phyloP scores from a whole-genome alignment of 2,329 filamentous ascomycete species.

The Colletotrichum siamense region DNA sequence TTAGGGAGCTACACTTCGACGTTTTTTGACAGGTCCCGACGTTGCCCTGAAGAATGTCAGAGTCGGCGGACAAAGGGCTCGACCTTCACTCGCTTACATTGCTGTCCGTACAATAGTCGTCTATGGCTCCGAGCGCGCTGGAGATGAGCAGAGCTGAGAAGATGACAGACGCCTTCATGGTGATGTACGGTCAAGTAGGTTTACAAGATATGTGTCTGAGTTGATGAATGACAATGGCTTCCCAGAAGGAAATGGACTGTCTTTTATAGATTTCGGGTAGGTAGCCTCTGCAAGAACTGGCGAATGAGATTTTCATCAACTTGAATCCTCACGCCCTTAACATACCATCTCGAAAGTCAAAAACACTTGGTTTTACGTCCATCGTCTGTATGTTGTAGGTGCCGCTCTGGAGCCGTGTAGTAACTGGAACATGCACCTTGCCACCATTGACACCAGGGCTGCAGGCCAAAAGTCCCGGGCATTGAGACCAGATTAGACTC shows the following conservation, averaged over 20 bases:
- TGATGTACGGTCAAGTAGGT: not conserved
- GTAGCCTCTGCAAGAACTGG: not conserved
- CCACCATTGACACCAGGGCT: not conserved
- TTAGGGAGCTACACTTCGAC: conserved; percentile 5
- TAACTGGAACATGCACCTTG: not conserved
- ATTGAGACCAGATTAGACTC: not conserved
- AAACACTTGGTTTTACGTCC: not conserved
- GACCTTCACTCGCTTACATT: not conserved
- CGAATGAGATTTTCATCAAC: accelerated
- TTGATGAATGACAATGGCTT: not conserved
- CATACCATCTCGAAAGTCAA: not conserved
- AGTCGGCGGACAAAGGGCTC: not conserved
- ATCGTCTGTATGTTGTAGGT: not conserved
- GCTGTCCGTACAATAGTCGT: conserved; percentile 8
- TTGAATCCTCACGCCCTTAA: too few species aligned
- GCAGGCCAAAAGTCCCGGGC: not conserved
- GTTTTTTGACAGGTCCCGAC: conserved; percentile 14
- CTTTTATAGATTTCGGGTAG: not conserved
- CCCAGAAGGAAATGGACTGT: not conserved
- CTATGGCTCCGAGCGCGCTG: not conserved
- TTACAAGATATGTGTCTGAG: not conserved
- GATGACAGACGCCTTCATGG: not conserved
- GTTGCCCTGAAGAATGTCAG: not conserved
- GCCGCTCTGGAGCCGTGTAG: not conserved
- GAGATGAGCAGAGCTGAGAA: not conserved